Evolutionary conservation across 169 alveolate genomes (phyloP), one percentile per base, ranked within the genome.

Genomic region (Plasmodium vivax): DNA sequence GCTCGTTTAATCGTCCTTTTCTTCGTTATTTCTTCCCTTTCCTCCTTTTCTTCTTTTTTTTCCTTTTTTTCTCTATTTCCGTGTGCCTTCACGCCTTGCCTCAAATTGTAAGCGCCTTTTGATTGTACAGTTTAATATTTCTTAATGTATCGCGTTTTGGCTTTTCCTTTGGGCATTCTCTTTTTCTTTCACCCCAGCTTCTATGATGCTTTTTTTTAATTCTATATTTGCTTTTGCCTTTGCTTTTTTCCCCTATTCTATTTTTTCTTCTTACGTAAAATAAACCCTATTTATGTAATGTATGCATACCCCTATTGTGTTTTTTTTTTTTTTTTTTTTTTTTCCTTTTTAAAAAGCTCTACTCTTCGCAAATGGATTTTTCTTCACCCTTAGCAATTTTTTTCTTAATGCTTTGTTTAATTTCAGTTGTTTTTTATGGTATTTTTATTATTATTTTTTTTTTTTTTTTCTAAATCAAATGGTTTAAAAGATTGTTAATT

Each of bases 81-180:
- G 30, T 79, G 85, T 81, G 68, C 82, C 34, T 80, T 10, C 30
- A 62, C 75, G 83, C 93, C 41, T 93, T 94, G 92, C 68, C 93
- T 88, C 12, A 47, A 47, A 47, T 47, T 47, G 58, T 47, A 47
- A 47, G n/a, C 58, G 58, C 1, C 77, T 72, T 93, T 47, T 93
- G 27, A 75, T 58, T 83, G 45, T 84, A 79, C 72, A 88, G 1
- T 38, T 80, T 43, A 77, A 12, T 83, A 47, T n/a, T 41, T 16
- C 51, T 79, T 36, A 41, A 43, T 83, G 71, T 77, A 77, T 19
- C 47, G 47, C 58, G 58, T 77, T 41, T 77, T 16, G 41, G n/a
- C 58, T 8, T 75, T 23, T 12, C 32, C 47, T 30, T 77, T 38
- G 30, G n/a, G 30, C 47, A 19, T 77, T 38, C 84, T 77, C 23